These are phyloP conservation scores for Chaetoscypha palmicola DNA, from an alignment of 2,329 filamentous ascomycete species.

Conservation along the genomic window DNA sequence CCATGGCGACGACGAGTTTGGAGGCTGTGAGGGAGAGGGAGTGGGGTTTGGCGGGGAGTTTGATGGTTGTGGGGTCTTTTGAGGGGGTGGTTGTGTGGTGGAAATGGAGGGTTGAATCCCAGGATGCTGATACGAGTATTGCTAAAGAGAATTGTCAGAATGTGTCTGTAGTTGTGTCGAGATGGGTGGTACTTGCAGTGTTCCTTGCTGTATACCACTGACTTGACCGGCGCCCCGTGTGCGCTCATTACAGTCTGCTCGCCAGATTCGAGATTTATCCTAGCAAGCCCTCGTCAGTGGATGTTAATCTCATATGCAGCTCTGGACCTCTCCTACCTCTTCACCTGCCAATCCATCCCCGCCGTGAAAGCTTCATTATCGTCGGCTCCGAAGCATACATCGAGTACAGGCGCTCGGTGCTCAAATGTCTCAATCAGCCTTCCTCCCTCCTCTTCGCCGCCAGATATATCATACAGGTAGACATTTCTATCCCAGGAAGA, in stretches of 20 bases:
- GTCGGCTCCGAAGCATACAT: conserved; percentile 81
- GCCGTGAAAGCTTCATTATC: conserved; percentile 80
- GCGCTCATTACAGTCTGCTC: conserved; percentile 69
- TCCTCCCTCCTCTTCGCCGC: conserved; percentile 43
- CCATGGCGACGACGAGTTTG: conserved; percentile 93
- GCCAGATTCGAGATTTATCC: conserved; percentile 65
- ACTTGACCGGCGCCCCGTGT: conserved; percentile 73
- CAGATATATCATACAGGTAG: conserved; percentile 75
- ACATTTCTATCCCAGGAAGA: conserved; percentile 92
- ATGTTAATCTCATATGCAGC: too few relatives aligned
- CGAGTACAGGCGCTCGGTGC: conserved; percentile 78
- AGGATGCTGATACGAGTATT: conserved; percentile 81
- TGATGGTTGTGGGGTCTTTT: conserved; percentile 54
- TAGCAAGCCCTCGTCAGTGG: too few relatives aligned
- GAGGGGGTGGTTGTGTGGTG: conserved; percentile 55
- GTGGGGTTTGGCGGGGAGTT: conserved; percentile 81
- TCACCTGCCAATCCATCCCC: conserved; percentile 81
- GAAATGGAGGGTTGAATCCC: conserved; percentile 86
- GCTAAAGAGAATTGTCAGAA: conserved; percentile 34
- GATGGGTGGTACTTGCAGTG: conserved; percentile 45
- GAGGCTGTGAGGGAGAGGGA: conserved; percentile 70
- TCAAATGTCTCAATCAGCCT: conserved; percentile 67
- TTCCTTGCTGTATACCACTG: conserved; percentile 71
- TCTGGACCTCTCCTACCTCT: conserved; percentile 53
- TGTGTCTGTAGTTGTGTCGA: background rate